These are phyloP conservation scores for Paraconiothyrium sp. DNA, from an alignment of 2,329 filamentous ascomycete genomes.

Conservation along the genomic window DNA sequence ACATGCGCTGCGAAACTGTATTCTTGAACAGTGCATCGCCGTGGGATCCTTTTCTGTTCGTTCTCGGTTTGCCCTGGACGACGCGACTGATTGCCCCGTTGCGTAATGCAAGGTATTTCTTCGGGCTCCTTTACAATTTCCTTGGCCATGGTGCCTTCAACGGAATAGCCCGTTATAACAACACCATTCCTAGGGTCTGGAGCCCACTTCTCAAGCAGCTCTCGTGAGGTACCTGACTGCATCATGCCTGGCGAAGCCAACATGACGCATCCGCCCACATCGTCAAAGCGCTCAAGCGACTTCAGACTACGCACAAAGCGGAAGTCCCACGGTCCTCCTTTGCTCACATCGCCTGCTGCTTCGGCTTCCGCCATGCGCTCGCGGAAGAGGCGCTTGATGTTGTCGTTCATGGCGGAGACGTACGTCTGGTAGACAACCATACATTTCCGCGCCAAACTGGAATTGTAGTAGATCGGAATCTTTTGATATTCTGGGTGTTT, in stretches of 20 bases:
- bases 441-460: conserved; percentile 92
- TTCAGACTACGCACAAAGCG: conserved; percentile 92
- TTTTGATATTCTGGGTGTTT: conserved; percentile 89
- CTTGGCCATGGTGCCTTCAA: conserved; percentile 98
- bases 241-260: conserved; percentile 98
- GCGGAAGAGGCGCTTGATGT: conserved; percentile 94
- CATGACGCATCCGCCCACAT: conserved; percentile 96
- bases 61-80: conserved; percentile 71
- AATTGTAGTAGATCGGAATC: conserved; percentile 96
- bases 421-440: conserved; percentile 99
- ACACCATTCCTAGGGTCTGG: conserved; percentile 98
- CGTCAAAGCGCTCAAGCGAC: conserved; percentile 93
- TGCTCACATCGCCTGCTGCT: conserved; percentile 75
- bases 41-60: conserved; percentile 91
- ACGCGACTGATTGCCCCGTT: conserved; percentile 62
- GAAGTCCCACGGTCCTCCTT: conserved; percentile 95
- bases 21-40: conserved; percentile 92
- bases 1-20: conserved; percentile 97
- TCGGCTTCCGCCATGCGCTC: conserved; percentile 93
- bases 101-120: conserved; percentile 94
- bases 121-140: conserved; percentile 95
- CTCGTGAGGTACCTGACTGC: conserved; percentile 92
- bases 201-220: conserved; percentile 93
- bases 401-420: conserved; percentile 98
- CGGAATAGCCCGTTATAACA: conserved; percentile 97